phyloP scores from a whole-genome alignment of 768 basidiomycete species.

The Suillus americanus region DNA sequence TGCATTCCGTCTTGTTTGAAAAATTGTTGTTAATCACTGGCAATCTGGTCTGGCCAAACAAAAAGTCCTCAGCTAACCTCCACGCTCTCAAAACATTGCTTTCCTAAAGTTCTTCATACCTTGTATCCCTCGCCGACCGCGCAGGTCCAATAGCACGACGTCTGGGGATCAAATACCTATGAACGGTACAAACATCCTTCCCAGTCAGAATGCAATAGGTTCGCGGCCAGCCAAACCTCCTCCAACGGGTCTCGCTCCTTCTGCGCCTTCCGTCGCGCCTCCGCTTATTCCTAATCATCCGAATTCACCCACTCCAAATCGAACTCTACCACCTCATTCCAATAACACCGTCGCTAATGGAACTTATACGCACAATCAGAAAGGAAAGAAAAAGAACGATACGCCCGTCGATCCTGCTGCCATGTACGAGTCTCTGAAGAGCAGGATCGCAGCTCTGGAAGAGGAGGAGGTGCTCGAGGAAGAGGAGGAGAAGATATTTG shows the following conservation, averaged over 20 bases:
- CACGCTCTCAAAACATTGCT: constrained; percentile 20
- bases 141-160: constrained; percentile 16
- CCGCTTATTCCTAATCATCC: constrained; percentile 52
- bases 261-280: constrained; percentile 58
- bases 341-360: constrained; percentile 25
- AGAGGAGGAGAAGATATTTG: constrained; percentile 78
- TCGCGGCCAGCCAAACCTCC: constrained; percentile 47
- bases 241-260: constrained; percentile 59
- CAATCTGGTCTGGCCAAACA: constrained; percentile 1
- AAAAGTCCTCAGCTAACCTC: constrained; percentile 10
- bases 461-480: constrained; percentile 86
- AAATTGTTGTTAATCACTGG: background rate
- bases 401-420: constrained; percentile 75
- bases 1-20: background rate
- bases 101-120: constrained; percentile 25
- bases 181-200: constrained; percentile 42
- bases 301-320: constrained; percentile 32
- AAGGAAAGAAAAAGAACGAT: constrained; percentile 70
- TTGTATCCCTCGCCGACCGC: constrained; percentile 30
- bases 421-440: constrained; percentile 89
- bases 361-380: constrained; percentile 31
- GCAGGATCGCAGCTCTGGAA: constrained; percentile 84
- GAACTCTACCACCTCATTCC: constrained; percentile 33
- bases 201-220: constrained; percentile 32
- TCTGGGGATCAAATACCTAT: constrained; percentile 36